Base-by-base conservation (phyloP, 2,329 filamentous ascomycete genomes). In the Penicillium sp. region DNA sequence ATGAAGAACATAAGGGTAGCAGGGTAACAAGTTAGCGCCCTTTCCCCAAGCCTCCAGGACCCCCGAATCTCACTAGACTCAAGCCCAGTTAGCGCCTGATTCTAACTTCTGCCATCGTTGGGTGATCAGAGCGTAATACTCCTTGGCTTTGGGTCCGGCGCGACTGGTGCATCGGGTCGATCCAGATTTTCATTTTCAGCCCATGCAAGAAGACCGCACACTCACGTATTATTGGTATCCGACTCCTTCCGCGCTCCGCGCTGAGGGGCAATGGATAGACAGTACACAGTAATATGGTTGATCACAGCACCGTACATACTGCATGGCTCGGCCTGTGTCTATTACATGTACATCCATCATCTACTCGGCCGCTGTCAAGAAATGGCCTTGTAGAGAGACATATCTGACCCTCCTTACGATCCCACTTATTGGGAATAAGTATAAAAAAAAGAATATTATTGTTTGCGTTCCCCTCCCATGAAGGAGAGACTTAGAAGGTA, bases 301-400 rank as follows among this genome's bases (percentile, higher is more conserved):
- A 56, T 65, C 58, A 46, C 53, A 37, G 35, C 35, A 37, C 45
- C 45, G 55, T 43, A 43, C n/a, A 22, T 22, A 19, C 19, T 43
- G 40, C 40, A 43, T 43, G 19, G n/a, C 40, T 10, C n/a, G 40
- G 22, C 19, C n/a, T 43, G 22, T 43, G 40, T 43, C 19, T 22
- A 22, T 22, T 22, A 43, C 40, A 22, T 46, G 37, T 40, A 40
- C 37, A 45, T 64, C 52, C 35, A 58, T 40, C 48, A 26, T 63
- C 57, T 69, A 55, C 67, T 69, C 68, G 67, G 67, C 43, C 43
- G 57, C 62, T 65, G 65, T 30, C 65, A 55, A 60, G 57, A 7
- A 16, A 33, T 26, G 16, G 42, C 58, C 66, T 63, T 66, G 63
- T 67, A 66, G 14, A 26, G 22, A 61, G 38, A 58, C 55, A 54